A percentile compares a stretch with the other conserved stretches of the same genome.
Conservation (phyloP, 108 stramenopile species). For the Thalassiosira profunda region DNA sequence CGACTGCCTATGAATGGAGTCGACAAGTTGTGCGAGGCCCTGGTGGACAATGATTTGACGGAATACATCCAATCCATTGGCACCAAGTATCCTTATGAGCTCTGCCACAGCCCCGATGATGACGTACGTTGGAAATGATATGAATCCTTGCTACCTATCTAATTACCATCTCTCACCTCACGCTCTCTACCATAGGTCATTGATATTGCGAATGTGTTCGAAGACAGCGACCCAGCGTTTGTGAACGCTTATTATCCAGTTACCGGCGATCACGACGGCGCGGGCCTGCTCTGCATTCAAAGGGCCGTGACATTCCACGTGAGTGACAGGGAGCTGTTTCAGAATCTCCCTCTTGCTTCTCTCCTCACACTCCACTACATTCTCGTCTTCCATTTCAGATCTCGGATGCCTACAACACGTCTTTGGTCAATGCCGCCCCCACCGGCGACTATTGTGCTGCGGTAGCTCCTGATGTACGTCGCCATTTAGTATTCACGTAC, state of each 20-base stretch:
- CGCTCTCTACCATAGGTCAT: neutral
- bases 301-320: neutral
- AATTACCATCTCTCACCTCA: neutral
- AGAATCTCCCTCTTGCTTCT: no score
- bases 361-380: no score
- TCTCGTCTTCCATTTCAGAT: no score
- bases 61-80: constrained; percentile 1
- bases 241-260: neutral
- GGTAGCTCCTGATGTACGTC: no score
- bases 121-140: constrained; percentile 14
- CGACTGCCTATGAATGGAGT: constrained; percentile 1
- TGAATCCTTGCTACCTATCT: neutral
- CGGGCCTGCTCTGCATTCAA: neutral
- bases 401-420: no score
- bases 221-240: neutral
- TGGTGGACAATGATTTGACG: constrained; percentile 26
- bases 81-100: constrained; percentile 10
- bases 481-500: no score
- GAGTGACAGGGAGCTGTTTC: no score
- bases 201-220: neutral
- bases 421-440: no score
- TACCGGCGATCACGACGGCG: neutral
- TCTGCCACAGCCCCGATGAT: constrained; percentile 20
- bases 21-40: constrained; percentile 27
- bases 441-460: no score